Evolutionary conservation across 352 stramenopile genomes (phyloP).

Genomic region (Blastocystis sp.): DNA sequence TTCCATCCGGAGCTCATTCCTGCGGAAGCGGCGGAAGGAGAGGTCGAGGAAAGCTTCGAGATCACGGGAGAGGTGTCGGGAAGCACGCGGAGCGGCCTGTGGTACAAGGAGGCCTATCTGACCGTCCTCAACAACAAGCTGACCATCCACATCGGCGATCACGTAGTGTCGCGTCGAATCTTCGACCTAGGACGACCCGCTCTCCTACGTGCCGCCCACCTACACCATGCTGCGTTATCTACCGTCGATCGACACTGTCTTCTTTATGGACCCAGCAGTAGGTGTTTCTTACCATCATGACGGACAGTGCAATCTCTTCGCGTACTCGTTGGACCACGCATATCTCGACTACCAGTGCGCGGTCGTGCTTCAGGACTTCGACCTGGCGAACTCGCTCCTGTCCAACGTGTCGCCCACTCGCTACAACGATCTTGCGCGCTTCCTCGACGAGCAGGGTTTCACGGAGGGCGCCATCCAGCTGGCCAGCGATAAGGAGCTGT

Average conservation of each 20-base stretch:
- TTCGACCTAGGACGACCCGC: constrained; percentile 92
- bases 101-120: constrained; percentile 62
- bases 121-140: constrained; percentile 92
- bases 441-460: constrained; percentile 94
- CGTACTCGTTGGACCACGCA: constrained; percentile 76
- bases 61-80: constrained; percentile 89
- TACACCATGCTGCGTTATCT: constrained; percentile 95
- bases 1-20: constrained; percentile 1
- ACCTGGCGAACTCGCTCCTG: constrained; percentile 88
- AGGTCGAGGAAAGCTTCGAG: constrained; percentile 85
- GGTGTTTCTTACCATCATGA: background rate
- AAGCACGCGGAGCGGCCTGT: constrained; percentile 83
- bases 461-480: constrained; percentile 85
- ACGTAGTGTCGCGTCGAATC: constrained; percentile 88
- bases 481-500: constrained; percentile 75
- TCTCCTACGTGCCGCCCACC: constrained; percentile 78
- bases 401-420: constrained; percentile 62
- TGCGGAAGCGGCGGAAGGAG: constrained; percentile 68
- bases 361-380: constrained; percentile 92
- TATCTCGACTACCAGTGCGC: constrained; percentile 97
- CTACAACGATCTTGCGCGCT: constrained; percentile 77
- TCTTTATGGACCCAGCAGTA: constrained; percentile 85
- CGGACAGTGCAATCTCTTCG: constrained; percentile 74
- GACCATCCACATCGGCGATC: constrained; percentile 72
- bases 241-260: constrained; percentile 90